Evolutionary conservation across 208 protist genomes (phyloP).

Genomic region (Leptomonas pyrrhocoris): DNA sequence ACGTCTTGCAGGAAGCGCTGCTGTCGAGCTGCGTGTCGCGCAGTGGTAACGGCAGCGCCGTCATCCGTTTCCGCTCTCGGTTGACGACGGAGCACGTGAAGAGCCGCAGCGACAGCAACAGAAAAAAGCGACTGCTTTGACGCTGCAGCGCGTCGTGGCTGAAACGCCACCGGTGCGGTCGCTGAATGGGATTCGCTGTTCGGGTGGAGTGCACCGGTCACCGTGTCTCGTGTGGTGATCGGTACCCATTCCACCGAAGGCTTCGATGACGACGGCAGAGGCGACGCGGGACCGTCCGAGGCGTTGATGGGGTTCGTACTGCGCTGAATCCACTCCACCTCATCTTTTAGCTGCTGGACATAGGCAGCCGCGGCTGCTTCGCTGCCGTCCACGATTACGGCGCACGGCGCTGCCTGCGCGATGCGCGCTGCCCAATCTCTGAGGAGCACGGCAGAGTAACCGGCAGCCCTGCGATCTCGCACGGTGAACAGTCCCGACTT

Average conservation of each 20-base stretch:
- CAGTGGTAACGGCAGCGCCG: background rate
- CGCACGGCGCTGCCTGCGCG: slow-evolving; percentile 56
- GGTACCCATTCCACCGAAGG: slow-evolving; percentile 22
- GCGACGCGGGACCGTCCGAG: background rate
- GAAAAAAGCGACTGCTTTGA: background rate
- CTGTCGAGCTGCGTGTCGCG: background rate
- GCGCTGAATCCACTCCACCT: slow-evolving; percentile 6
- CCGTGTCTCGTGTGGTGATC: background rate
- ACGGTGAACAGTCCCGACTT: slow-evolving; percentile 12
- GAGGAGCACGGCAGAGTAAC: slow-evolving; percentile 13
- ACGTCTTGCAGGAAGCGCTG: slow-evolving; percentile 35
- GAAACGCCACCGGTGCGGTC: background rate
- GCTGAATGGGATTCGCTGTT: background rate
- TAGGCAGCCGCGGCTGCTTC: slow-evolving; percentile 9
- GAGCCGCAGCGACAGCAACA: background rate
- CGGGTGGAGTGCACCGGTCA: background rate
- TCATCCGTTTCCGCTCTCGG: background rate
- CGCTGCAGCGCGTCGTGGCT: background rate
- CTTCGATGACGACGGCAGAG: background rate
- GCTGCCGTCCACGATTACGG: slow-evolving; percentile 46
- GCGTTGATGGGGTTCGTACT: background rate
- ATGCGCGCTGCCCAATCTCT: slow-evolving; percentile 39
- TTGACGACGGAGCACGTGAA: slow-evolving; percentile 1
- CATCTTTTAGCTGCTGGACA: slow-evolving; percentile 30
- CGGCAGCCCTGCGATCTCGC: slow-evolving; percentile 3